Evolutionary conservation across 2,329 filamentous ascomycete species (phyloP).

Genomic region (Ceratocystis huliohia): DNA sequence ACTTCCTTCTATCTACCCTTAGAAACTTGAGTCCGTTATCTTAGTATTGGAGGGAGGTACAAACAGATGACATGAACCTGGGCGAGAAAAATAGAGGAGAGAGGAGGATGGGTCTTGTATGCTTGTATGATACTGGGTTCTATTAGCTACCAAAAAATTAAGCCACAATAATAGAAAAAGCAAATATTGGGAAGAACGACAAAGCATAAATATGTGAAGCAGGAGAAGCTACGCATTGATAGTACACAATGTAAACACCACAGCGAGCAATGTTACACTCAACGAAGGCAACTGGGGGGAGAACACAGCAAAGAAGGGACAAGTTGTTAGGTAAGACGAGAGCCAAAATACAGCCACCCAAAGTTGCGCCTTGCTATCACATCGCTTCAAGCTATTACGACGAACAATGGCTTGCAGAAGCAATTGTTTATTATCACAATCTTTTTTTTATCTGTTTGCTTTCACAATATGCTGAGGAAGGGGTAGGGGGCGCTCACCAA

Average conservation of each 20-base stretch:
- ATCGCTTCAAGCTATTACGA: background rate
- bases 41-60: background rate
- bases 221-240: background rate
- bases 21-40: background rate
- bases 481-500: background rate
- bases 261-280: constrained; percentile 1
- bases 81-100: constrained; percentile 8
- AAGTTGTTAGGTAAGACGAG: background rate
- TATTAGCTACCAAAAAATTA: background rate
- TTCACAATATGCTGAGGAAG: background rate
- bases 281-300: background rate
- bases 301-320: background rate
- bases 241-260: background rate
- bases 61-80: constrained; percentile 5
- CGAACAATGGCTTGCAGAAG: background rate
- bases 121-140: background rate
- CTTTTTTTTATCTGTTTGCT: background rate
- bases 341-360: background rate
- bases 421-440: background rate
- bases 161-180: background rate
- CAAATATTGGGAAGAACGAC: background rate
- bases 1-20: background rate
- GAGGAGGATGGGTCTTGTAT: background rate
- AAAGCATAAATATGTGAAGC: background rate
- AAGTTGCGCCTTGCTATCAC: background rate